Evolutionary conservation across 371 early-diverging fungal species (phyloP), one percentile per base, ranked within the genome.

Genomic region (Actinomucor elegans): DNA sequence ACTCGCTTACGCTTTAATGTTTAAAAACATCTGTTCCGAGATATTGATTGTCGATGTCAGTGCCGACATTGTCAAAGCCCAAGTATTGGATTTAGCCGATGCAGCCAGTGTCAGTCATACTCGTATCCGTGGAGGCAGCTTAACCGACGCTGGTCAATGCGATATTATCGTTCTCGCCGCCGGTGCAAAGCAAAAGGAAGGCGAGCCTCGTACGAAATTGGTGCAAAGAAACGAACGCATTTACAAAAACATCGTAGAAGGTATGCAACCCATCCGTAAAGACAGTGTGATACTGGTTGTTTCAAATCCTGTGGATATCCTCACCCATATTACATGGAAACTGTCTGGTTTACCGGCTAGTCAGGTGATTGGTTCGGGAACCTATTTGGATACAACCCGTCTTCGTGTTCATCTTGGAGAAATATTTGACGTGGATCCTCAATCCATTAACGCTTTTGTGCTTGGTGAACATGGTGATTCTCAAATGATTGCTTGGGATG

Each of bases 381-480:
- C 94, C 0, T 90, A 86, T 48, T 62, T 94, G 32, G 94, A 94
- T 61, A 77, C 91, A 0, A 81, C 83, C 5, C 87, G 94, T 36
- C 80, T 94, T 46, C 79, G 94, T 52, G 79, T 77, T 21, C 63
- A 66, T 14, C 59, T 94, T 29, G 73, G 90, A 6, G 66, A 85
- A 2, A 63, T 59, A 11, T 79, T 94, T 10, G 57, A 76, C 21
- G 87, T 77, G 17, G 74, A 87, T 11, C 83, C 87, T 37, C 79
- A 80, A 3, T 84, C 92, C 1, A 78, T 94, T 23, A 87, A 94
- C 54, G 89, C 88, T 2, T 90, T 88, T 57, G 85, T 92, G 40
- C 67, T 94, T 36, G 94, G 94, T 33, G 94, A 92, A 57, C 94
- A 94, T 43, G 94, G 94, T 45, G 92, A 93, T 63, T 81, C 81